Evolutionary conservation across 2,329 filamentous ascomycete genomes (phyloP), one percentile per base, ranked within the genome.

Genomic region (Aureobasidium sp.): DNA sequence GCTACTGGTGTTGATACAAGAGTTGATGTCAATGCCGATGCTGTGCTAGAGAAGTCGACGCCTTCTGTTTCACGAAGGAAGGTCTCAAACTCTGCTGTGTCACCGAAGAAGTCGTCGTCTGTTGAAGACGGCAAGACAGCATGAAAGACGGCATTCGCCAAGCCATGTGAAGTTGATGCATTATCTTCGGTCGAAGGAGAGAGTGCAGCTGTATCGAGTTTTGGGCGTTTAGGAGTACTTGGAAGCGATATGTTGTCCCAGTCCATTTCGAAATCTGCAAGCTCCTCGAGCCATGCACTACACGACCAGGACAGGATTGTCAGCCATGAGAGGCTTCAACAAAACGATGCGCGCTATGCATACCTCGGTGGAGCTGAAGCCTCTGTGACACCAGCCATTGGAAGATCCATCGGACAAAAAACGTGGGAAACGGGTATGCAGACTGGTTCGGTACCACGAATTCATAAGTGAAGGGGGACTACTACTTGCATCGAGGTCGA

Each of bases 241-340:
- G 45, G 45, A 17, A 36, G 45, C 20, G 57, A 60, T 20, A 60
- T 60, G 34, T 17, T 45, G 44, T 60, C 45, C 57, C 44, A 60
- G 5, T 41, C 34, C n/a, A 27, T 29, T 9, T 51, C 37, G 39
- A 49, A 37, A 25, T 60, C 45, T 51, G 57, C 57, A 51, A 60
- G 57, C 36, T 60, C 36, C 3, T 60, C 57, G 12, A 60, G 57
- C 57, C 57, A 60, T 49, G 22, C 44, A 17, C 57, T 60, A 25
- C 12, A 42, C 17, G 5, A n/a, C 6, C 44, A 5, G 20, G 41
- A 31, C 6, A 29, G n/a, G 22, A 11, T 5, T 36, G 36, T 60
- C 44, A 60, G 44, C 45, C 36, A 27, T 22, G 17, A 27, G 22
- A 51, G 27, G 39, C 27, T 39, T 27, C 15, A 25, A 1, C 1